phyloP scores from a whole-genome alignment of 176 grass and related monocot genomes.

The Calamus simplicifolius region DNA sequence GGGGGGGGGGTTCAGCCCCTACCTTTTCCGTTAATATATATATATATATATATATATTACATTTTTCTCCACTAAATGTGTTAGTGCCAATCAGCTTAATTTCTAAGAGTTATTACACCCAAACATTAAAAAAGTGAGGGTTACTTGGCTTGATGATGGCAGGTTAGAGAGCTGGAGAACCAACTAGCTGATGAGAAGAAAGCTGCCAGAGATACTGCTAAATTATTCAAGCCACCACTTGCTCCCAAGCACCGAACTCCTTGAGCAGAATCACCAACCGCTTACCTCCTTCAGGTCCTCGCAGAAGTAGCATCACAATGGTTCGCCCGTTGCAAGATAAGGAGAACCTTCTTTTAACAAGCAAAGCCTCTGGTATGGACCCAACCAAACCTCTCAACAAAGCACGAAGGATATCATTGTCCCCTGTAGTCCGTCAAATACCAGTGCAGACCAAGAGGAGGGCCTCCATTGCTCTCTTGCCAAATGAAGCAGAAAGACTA shows the following conservation, averaged over 20 bases:
- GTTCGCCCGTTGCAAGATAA: constrained; percentile 33
- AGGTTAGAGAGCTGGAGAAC: constrained; percentile 81
- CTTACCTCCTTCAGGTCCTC: constrained; percentile 22
- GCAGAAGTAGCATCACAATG: constrained; percentile 31
- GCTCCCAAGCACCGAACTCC: constrained; percentile 53
- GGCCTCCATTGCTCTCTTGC: constrained; percentile 51
- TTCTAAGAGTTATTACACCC: too few species aligned
- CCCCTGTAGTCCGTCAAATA: constrained; percentile 38
- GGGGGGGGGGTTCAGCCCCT: too few species aligned
- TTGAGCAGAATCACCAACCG: constrained; percentile 46
- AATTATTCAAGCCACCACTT: constrained; percentile 54
- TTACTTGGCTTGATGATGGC: constrained; percentile 5
- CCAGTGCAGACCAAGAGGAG: constrained; percentile 62
- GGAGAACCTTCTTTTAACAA: constrained; percentile 43
- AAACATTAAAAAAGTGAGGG: not conserved
- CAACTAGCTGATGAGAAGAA: constrained; percentile 53
- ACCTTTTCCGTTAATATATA: too few species aligned
- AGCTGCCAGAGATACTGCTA: constrained; percentile 29
- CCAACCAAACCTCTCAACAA: constrained; percentile 33
- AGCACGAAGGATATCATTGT: constrained; percentile 55
- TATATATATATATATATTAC: too few species aligned
- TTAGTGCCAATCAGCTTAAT: too few species aligned
- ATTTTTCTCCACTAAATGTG: too few species aligned
- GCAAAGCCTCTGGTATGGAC: constrained; percentile 22
- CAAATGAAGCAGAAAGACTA: constrained; percentile 24